Conservation (phyloP, 352 stramenopile species). For the Pythium vanterpoolii region DNA sequence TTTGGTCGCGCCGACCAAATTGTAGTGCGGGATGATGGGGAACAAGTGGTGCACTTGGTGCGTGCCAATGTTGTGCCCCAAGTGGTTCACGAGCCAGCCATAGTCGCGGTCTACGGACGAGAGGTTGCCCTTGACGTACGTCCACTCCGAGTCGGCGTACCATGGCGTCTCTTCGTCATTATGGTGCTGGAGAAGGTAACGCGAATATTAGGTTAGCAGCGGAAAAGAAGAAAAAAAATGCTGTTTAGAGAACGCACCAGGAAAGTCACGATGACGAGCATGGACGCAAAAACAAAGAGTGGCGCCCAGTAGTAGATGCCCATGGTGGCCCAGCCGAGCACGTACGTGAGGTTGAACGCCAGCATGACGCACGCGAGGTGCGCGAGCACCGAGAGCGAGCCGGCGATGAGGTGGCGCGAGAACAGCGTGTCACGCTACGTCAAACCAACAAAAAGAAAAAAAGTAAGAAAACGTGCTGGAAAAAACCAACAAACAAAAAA, state of each 20-base stretch:
- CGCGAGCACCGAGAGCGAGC: constrained; percentile 40
- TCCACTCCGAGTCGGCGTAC: constrained; percentile 83
- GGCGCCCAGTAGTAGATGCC: constrained; percentile 75
- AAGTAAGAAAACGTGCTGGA: not conserved
- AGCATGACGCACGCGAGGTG: constrained; percentile 48
- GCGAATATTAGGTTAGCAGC: not conserved
- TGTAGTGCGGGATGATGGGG: constrained; percentile 87
- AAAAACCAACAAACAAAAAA: not conserved
- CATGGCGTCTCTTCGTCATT: constrained; percentile 81
- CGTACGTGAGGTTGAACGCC: constrained; percentile 35
- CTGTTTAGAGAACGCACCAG: constrained; percentile 29
- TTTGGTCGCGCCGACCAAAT: constrained; percentile 55
- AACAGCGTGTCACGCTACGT: constrained; percentile 65
- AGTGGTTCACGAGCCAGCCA: constrained; percentile 72
- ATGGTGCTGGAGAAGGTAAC: constrained; percentile 44
- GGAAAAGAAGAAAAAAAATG: not conserved
- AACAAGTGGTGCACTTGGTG: constrained; percentile 87
- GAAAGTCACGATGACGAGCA: constrained; percentile 85
- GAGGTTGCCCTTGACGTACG: constrained; percentile 82
- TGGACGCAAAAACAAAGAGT: constrained; percentile 69
- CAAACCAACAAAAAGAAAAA: constrained; percentile 1
- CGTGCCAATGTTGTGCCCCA: constrained; percentile 87
- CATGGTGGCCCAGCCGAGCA: constrained; percentile 38
- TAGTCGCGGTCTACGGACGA: constrained; percentile 80
- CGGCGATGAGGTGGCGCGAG: constrained; percentile 51